A percentile compares a stretch with the other conserved stretches of the same genome.
Evolutionary conservation across 768 basidiomycete species (phyloP).

Genomic region (Lentinus brumalis): DNA sequence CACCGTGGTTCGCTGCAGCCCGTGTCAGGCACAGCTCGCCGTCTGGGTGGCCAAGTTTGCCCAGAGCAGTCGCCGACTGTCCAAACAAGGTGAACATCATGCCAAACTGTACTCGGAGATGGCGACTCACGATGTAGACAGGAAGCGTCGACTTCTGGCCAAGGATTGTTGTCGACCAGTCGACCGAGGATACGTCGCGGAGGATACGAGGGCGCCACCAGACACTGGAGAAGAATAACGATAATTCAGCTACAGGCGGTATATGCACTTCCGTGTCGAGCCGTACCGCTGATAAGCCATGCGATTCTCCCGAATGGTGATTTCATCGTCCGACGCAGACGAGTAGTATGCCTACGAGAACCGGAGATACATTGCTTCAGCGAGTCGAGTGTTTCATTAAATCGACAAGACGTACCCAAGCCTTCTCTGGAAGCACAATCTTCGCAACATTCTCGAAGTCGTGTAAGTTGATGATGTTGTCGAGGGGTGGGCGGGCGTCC

Average conservation of each 20-base stretch:
- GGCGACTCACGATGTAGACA: slow-evolving; percentile 78
- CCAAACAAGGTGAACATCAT: slow-evolving; percentile 25
- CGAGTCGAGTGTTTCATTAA: neutral
- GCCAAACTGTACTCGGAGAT: slow-evolving; percentile 71
- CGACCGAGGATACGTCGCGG: slow-evolving; percentile 82
- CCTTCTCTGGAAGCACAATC: slow-evolving; percentile 78
- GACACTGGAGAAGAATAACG: slow-evolving; percentile 20
- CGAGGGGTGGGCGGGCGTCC: slow-evolving; percentile 66
- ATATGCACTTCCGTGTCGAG: slow-evolving; percentile 10
- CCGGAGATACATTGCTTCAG: too few relatives aligned
- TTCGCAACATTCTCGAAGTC: slow-evolving; percentile 96
- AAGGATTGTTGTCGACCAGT: slow-evolving; percentile 82
- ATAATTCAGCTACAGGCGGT: too few relatives aligned
- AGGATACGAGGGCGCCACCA: slow-evolving; percentile 45
- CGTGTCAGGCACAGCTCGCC: slow-evolving; percentile 92
- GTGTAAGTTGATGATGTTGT: slow-evolving; percentile 85
- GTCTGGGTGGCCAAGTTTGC: slow-evolving; percentile 94
- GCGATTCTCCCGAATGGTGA: slow-evolving; percentile 87
- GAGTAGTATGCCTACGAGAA: slow-evolving; percentile 79
- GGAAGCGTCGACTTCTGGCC: slow-evolving; percentile 78
- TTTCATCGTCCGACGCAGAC: slow-evolving; percentile 96
- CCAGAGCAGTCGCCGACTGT: slow-evolving; percentile 78
- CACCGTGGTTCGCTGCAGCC: slow-evolving; percentile 77
- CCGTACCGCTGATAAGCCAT: slow-evolving; percentile 83
- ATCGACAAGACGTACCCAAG: slow-evolving; percentile 53